Evolutionary conservation across 2,329 filamentous ascomycete species (phyloP).

Genomic region (Arthrocladium fulminans): DNA sequence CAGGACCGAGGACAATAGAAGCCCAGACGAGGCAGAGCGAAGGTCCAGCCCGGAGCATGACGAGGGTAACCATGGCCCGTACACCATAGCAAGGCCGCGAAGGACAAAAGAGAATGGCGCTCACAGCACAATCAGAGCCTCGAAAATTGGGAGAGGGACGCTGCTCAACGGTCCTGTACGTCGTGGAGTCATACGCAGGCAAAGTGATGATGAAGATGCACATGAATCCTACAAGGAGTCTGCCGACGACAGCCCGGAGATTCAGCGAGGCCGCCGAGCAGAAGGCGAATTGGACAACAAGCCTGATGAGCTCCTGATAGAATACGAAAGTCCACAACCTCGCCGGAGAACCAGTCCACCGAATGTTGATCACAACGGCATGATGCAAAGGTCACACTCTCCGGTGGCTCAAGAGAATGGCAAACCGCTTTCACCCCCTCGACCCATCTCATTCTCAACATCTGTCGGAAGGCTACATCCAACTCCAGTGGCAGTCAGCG

Average conservation of each 20-base stretch:
- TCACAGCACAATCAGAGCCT: conserved; percentile 68
- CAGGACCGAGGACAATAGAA: conserved; percentile 26
- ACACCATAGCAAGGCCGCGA: conserved; percentile 32
- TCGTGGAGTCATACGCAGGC: conserved; percentile 53
- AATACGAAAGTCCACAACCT: conserved; percentile 21
- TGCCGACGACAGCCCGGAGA: conserved; percentile 16
- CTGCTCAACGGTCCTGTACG: conserved; percentile 74
- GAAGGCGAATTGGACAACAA: conserved; percentile 26
- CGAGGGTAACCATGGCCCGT: conserved; percentile 30
- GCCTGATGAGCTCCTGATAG: conserved; percentile 18
- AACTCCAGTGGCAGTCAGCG: conserved; percentile 26
- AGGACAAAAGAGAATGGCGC: conserved; percentile 56
- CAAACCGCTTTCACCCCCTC: not conserved
- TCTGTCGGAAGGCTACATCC: conserved; percentile 23
- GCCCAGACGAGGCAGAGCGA: conserved; percentile 19
- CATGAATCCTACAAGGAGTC: conserved; percentile 24
- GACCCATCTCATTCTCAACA: conserved; percentile 10
- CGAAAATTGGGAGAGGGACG: conserved; percentile 64
- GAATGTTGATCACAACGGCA: not conserved
- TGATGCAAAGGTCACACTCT: not conserved
- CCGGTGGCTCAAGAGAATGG: not conserved
- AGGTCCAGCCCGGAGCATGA: conserved; percentile 19
- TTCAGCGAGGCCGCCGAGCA: conserved; percentile 24
- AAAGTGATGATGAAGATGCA: conserved; percentile 57
- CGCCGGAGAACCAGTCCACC: conserved; percentile 4